Evolutionary conservation across 2,329 filamentous ascomycete genomes (phyloP).

Genomic region (Penicillium sp.): DNA sequence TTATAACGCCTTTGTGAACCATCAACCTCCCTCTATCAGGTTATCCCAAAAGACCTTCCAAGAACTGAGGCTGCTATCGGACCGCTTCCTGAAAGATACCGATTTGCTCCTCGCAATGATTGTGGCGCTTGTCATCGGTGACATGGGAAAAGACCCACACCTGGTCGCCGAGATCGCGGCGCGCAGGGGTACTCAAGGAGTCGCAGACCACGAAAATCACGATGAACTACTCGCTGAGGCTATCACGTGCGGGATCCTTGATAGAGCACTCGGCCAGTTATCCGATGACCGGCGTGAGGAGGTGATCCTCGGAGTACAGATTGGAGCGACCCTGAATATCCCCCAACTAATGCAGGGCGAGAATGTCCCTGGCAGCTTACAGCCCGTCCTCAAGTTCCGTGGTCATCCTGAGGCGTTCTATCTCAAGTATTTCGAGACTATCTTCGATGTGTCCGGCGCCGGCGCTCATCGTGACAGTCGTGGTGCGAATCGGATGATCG

Average conservation of each 20-base stretch:
- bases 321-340: background rate
- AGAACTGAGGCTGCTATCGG: background rate
- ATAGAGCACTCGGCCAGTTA: background rate
- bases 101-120: background rate
- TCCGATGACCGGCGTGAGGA: background rate
- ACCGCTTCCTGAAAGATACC: background rate
- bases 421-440: background rate
- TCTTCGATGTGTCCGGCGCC: background rate
- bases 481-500: slow-evolving; percentile 1
- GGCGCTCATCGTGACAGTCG: background rate
- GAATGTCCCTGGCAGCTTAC: background rate
- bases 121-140: background rate
- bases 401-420: background rate
- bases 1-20: background rate
- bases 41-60: background rate
- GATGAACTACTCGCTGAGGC: background rate
- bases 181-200: background rate
- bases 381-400: background rate
- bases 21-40: background rate
- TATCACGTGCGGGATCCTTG: background rate
- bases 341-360: background rate
- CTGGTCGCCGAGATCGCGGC: background rate
- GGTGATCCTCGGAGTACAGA: background rate
- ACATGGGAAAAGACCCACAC: background rate
- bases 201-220: background rate